A percentile compares a stretch with the other conserved stretches of the same genome.
These are phyloP conservation scores for Wickerhamomyces tratensis DNA, from an alignment of 805 yeast genomes.

Conservation along the genomic window DNA sequence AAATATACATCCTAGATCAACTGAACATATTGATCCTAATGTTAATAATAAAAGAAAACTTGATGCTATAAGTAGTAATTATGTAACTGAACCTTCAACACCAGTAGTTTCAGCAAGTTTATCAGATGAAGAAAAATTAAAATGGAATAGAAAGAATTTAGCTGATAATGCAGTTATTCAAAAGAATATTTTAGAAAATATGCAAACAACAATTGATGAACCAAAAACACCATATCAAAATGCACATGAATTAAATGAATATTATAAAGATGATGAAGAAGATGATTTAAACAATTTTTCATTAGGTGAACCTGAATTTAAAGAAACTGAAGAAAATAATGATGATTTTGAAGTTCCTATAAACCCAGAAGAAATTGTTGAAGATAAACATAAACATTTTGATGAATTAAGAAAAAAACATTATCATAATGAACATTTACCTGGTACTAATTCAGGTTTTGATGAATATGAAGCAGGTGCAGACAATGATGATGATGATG, in stretches of 20 bases:
- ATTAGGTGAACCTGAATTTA: slow-evolving; percentile 47
- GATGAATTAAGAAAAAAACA: slow-evolving; percentile 17
- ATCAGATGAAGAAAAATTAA: slow-evolving; percentile 31
- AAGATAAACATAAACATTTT: slow-evolving; percentile 42
- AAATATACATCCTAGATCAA: slow-evolving; percentile 12
- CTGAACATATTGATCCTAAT: slow-evolving; percentile 8
- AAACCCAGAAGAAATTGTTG: slow-evolving; percentile 13
- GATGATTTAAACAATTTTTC: slow-evolving; percentile 40
- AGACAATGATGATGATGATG: slow-evolving; percentile 1
- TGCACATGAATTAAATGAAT: slow-evolving; percentile 71
- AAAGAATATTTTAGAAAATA: slow-evolving; percentile 40
- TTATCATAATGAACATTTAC: slow-evolving; percentile 11
- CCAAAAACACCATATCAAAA: slow-evolving; percentile 96
- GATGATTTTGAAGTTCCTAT: slow-evolving; percentile 6
- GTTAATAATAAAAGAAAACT: slow-evolving; percentile 1
- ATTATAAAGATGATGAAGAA: slow-evolving; percentile 60
- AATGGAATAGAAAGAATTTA: slow-evolving; percentile 82
- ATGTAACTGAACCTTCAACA: background rate
- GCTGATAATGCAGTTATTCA: slow-evolving; percentile 55
- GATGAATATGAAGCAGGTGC: background rate
- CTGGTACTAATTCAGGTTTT: background rate
- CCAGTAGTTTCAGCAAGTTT: slow-evolving; percentile 4
- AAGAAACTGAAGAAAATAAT: slow-evolving; percentile 19
- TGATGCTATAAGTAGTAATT: no score
- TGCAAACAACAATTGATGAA: slow-evolving; percentile 65